Evolutionary conservation across 257 asterid genomes (phyloP).

Genomic region (Nicotiana undulata): DNA sequence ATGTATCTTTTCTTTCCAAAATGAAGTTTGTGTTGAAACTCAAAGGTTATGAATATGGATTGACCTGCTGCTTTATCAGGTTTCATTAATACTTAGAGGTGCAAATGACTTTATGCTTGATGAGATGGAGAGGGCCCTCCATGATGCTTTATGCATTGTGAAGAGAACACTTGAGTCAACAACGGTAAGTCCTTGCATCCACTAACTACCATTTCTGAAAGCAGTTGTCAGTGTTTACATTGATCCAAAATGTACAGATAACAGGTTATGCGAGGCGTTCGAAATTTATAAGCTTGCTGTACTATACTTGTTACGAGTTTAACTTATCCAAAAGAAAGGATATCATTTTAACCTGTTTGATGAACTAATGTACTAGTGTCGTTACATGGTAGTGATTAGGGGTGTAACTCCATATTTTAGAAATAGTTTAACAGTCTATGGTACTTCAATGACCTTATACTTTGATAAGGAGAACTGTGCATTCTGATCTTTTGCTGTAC

Average conservation of each 20-base stretch:
- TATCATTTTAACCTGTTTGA: neutral
- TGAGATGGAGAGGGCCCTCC: constrained; percentile 97
- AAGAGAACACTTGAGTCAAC: constrained; percentile 89
- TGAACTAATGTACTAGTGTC: neutral
- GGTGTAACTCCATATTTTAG: neutral
- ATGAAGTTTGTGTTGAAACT: neutral
- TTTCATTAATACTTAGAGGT: constrained; percentile 78
- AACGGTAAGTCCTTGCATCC: constrained; percentile 42
- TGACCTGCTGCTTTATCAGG: constrained; percentile 34
- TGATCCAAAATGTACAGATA: neutral
- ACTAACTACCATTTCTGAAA: neutral
- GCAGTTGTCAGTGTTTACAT: neutral
- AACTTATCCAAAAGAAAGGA: neutral
- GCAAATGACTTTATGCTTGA: constrained; percentile 96
- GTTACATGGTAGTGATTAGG: neutral
- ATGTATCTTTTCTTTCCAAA: neutral
- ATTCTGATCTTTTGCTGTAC: neutral
- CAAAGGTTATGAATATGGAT: neutral
- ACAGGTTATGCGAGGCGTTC: neutral
- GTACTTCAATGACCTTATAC: neutral
- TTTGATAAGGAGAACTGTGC: neutral
- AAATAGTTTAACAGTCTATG: neutral
- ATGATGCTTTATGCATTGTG: constrained; percentile 85
- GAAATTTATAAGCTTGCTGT: neutral
- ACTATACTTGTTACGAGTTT: neutral